phyloP scores from a whole-genome alignment of 257 asterid genomes.

The Ocimum tenuiflorum region DNA sequence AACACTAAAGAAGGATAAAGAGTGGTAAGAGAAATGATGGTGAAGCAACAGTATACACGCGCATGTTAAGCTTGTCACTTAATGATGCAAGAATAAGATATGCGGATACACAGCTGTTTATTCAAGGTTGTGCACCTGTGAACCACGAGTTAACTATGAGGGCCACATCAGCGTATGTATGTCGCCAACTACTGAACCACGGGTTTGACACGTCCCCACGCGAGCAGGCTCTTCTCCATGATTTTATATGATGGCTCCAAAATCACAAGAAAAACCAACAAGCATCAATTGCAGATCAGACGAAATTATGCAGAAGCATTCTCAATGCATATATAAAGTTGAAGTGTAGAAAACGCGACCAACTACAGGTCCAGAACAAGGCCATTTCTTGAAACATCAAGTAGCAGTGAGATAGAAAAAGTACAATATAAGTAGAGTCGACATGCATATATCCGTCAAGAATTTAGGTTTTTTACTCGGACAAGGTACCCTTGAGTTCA shows the following conservation, averaged over 20 bases:
- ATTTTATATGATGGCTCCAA: no score
- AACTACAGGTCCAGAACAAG: not conserved
- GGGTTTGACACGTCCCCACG: not conserved
- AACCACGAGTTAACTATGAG: no score
- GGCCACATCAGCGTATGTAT: no score
- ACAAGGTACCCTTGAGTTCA: conserved; percentile 60
- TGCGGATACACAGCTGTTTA: no score
- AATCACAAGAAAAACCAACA: not conserved
- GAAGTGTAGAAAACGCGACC: not conserved
- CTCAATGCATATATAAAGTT: not conserved
- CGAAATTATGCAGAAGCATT: not conserved
- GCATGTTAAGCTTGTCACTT: no score
- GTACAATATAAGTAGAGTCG: not conserved
- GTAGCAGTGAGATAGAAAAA: not conserved
- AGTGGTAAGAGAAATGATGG: no score
- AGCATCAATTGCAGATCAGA: not conserved
- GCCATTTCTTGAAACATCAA: conserved; percentile 13
- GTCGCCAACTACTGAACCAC: no score
- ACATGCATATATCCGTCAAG: no score
- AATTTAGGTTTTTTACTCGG: conserved; percentile 36
- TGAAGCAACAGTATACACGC: no score
- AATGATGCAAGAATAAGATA: no score
- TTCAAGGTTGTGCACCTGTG: no score
- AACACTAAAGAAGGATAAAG: no score
- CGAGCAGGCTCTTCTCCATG: not conserved